A percentile compares a stretch with the other conserved stretches of the same genome.
These are phyloP conservation scores for Hyaloscypha hepaticicola DNA, from an alignment of 495 filamentous ascomycete genomes.

Conservation along the genomic window DNA sequence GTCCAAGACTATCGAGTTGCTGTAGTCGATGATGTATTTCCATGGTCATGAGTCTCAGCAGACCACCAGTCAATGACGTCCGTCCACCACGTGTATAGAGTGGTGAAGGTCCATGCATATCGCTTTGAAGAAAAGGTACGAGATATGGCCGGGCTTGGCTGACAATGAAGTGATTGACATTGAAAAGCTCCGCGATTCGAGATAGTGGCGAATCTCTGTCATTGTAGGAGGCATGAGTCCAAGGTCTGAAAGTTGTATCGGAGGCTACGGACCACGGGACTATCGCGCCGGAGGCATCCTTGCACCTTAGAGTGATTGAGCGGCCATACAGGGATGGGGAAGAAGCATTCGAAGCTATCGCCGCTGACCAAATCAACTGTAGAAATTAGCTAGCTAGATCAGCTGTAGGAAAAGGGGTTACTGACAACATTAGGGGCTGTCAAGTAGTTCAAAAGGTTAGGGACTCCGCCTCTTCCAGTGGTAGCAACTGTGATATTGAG, in stretches of 20 bases:
- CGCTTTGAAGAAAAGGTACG: conserved; percentile 79
- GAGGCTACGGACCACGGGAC: conserved; percentile 73
- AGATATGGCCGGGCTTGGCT: conserved; percentile 77
- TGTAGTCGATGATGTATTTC: conserved; percentile 80
- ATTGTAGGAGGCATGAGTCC: conserved; percentile 64
- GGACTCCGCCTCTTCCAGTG: conserved; percentile 68
- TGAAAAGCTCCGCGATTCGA: conserved; percentile 88
- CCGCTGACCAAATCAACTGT: conserved; percentile 84
- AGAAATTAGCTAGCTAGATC: conserved; percentile 35
- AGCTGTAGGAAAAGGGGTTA: conserved; percentile 21
- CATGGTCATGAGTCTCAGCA: conserved; percentile 66
- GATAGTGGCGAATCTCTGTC: conserved; percentile 79
- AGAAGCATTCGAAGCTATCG: conserved; percentile 86
- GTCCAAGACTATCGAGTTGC: conserved; percentile 75
- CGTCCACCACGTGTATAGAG: conserved; percentile 55
- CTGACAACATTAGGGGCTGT: conserved; percentile 91
- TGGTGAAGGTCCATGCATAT: conserved; percentile 72
- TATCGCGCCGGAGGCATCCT: conserved; percentile 74
- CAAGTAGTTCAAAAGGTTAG: conserved; percentile 86
- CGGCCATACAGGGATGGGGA: conserved; percentile 59
- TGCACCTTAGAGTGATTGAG: conserved; percentile 74
- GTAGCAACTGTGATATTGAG: conserved; percentile 90
- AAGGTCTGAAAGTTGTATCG: conserved; percentile 65
- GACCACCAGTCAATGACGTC: conserved; percentile 57
- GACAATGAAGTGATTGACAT: conserved; percentile 86